Conservation (phyloP, 1,284 basidiomycete species). For the Tremellales sp. region DNA sequence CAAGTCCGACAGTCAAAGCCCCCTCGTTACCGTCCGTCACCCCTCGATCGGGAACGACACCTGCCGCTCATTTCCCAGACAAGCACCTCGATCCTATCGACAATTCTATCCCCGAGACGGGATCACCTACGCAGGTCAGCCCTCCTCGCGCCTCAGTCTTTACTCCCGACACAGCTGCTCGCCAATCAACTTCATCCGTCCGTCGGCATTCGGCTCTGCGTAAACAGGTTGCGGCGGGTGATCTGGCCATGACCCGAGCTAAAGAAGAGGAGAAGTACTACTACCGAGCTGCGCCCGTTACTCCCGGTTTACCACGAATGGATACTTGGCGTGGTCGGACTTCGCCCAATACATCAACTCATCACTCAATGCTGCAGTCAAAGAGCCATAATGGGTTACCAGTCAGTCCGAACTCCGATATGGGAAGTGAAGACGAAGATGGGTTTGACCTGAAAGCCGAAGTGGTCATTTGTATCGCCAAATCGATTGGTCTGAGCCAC, state of each 20-base stretch:
- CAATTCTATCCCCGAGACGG: neutral
- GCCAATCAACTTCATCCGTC: conserved; percentile 20
- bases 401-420: neutral
- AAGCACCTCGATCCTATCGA: conserved; percentile 2
- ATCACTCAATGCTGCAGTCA: neutral
- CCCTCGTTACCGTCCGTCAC: conserved; percentile 37
- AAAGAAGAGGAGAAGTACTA: conserved; percentile 30
- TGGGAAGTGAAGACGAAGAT: conserved; percentile 22
- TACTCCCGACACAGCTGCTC: conserved; percentile 25
- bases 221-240: conserved; percentile 51
- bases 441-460: conserved; percentile 83
- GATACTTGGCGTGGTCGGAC: conserved; percentile 40
- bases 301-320: conserved; percentile 42
- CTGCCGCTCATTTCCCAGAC: conserved; percentile 11
- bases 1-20: conserved; percentile 37
- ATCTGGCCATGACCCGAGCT: conserved; percentile 52
- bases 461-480: conserved; percentile 95
- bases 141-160: conserved; percentile 13
- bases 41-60: conserved; percentile 24
- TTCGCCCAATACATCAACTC: conserved; percentile 9
- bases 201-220: conserved; percentile 35
- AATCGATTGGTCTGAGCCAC: conserved; percentile 96
- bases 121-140: conserved; percentile 1
- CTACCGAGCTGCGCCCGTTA: conserved; percentile 36
- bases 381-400: neutral